A percentile compares a stretch with the other conserved stretches of the same genome.
Evolutionary conservation across 768 basidiomycete species (phyloP).

Genomic region (Leccinellum luteum): DNA sequence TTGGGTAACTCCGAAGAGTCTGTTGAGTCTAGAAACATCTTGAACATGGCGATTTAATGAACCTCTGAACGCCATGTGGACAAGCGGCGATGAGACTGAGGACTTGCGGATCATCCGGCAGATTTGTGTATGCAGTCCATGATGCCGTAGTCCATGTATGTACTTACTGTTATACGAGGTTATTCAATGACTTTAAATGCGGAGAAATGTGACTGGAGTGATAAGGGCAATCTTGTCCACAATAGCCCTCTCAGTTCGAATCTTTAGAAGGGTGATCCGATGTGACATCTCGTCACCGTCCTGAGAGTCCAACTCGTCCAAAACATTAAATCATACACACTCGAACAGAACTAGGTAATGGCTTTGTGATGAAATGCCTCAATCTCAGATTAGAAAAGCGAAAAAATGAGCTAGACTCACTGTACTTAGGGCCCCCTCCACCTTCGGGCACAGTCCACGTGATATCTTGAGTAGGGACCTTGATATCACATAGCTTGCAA

Average conservation of each 20-base stretch:
- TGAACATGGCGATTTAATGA: no score
- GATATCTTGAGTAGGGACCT: slow-evolving; percentile 95
- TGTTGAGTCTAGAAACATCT: no score
- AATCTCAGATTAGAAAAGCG: not conserved
- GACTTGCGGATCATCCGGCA: no score
- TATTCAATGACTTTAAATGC: not conserved
- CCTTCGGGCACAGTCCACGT: slow-evolving; percentile 97
- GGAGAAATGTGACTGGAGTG: not conserved
- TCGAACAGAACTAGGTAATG: slow-evolving; percentile 15
- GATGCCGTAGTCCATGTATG: no score
- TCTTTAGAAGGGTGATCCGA: not conserved
- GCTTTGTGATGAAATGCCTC: not conserved
- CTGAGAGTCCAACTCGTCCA: no score
- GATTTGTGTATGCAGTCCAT: no score
- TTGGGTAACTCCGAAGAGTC: no score
- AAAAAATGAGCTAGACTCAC: slow-evolving; percentile 39
- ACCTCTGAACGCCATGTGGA: no score
- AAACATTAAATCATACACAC: not conserved
- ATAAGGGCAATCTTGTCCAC: not conserved
- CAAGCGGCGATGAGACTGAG: no score
- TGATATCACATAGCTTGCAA: slow-evolving; percentile 95
- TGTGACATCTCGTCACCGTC: no score
- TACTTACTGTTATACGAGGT: no score
- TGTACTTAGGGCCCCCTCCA: slow-evolving; percentile 94
- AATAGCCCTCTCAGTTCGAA: not conserved